Evolutionary conservation across 441 rosid genomes (phyloP).

Genomic region (Adansonia grandidieri): DNA sequence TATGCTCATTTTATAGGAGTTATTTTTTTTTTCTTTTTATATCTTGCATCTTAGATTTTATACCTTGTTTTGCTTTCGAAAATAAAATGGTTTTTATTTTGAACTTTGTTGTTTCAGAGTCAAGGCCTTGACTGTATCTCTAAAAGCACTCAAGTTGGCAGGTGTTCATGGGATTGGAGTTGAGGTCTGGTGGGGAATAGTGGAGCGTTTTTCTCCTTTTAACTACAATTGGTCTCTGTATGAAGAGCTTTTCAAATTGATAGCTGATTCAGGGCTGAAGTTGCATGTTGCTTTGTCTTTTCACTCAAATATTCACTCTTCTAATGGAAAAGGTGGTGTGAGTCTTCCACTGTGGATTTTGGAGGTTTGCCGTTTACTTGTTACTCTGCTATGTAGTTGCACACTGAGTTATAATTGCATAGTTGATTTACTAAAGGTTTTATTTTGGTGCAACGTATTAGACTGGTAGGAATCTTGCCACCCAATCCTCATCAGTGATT

Average conservation of each 20-base stretch:
- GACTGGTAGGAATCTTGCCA: conserved; percentile 11
- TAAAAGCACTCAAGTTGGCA: conserved; percentile 70
- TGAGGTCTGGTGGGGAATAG: conserved; percentile 78
- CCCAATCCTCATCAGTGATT: not conserved
- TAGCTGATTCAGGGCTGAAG: conserved; percentile 61
- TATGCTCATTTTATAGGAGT: not conserved
- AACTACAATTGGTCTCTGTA: conserved; percentile 64
- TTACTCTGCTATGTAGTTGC: conserved; percentile 21
- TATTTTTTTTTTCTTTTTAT: not conserved
- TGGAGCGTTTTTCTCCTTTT: conserved; percentile 59
- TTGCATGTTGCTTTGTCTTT: conserved; percentile 64
- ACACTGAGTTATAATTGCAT: not conserved
- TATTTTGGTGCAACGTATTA: conserved; percentile 13
- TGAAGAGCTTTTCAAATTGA: conserved; percentile 58
- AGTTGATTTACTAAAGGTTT: not conserved
- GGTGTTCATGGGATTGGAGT: conserved; percentile 72
- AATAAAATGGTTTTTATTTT: conserved; percentile 27
- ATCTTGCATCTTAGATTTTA: not conserved
- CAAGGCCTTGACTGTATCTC: conserved; percentile 63
- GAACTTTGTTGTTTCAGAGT: conserved; percentile 50
- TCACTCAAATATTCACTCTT: conserved; percentile 55
- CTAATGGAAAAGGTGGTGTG: conserved; percentile 50
- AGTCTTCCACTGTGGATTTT: conserved; percentile 69
- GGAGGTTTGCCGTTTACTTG: conserved; percentile 46
- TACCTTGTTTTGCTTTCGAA: conserved; percentile 18